phyloP scores from a whole-genome alignment of 768 basidiomycete genomes.

The Leccinum fibrillosum region DNA sequence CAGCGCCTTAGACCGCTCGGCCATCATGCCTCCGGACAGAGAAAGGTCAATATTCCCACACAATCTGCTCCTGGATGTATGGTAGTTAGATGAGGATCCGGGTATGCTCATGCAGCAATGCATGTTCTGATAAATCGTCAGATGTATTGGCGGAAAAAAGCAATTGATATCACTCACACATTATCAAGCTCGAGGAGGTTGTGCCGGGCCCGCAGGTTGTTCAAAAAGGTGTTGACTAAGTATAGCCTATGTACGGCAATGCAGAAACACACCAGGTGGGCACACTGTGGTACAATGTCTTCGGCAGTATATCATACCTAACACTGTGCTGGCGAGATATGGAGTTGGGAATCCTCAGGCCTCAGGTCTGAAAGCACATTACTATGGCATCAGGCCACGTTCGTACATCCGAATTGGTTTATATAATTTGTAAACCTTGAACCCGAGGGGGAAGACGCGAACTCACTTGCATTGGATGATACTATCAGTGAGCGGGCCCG shows the following conservation, averaged over 20 bases:
- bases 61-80: not conserved
- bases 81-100: too few relatives aligned
- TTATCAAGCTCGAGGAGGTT: not conserved
- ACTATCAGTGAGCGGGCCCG: too few relatives aligned
- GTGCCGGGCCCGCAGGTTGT: not conserved
- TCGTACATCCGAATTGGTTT: not conserved
- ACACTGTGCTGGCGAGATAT: not conserved
- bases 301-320: not conserved
- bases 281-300: not conserved
- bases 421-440: not conserved
- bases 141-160: not conserved
- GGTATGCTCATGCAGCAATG: not conserved
- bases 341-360: not conserved
- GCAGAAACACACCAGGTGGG: not conserved
- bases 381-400: too few relatives aligned
- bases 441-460: too few relatives aligned
- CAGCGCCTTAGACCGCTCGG: constrained; percentile 62
- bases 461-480: too few relatives aligned
- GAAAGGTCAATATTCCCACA: not conserved
- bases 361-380: not conserved
- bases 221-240: not conserved
- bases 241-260: not conserved
- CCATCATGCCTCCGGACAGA: constrained; percentile 35
- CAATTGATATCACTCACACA: not conserved
- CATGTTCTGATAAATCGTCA: not conserved